These are phyloP conservation scores for Yamadazyma friedrichii DNA, from an alignment of 1,139 yeast genomes.

Conservation along the genomic window DNA sequence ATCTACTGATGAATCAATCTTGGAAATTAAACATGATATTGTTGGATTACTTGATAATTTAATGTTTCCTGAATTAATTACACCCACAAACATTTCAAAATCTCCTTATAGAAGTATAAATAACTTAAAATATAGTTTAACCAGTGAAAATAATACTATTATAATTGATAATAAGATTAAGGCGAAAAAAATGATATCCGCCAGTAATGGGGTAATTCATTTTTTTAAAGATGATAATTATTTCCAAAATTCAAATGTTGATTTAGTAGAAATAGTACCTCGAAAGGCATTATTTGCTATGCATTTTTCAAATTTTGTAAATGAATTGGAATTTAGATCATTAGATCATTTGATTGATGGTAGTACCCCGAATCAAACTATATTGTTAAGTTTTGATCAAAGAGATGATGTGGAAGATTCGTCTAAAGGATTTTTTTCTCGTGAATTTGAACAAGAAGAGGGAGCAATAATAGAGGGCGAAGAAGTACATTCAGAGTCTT, in stretches of 20 bases:
- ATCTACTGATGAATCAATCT: slow-evolving; percentile 32
- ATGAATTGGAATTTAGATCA: slow-evolving; percentile 66
- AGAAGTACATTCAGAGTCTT: slow-evolving; percentile 11
- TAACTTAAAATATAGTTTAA: slow-evolving; percentile 6
- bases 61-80: slow-evolving; percentile 27
- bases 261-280: slow-evolving; percentile 53
- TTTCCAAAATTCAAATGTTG: slow-evolving; percentile 27
- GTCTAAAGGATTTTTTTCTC: neutral
- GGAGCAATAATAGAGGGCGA: neutral
- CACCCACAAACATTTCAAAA: slow-evolving; percentile 33
- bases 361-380: slow-evolving; percentile 47
- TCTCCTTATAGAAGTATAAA: slow-evolving; percentile 10
- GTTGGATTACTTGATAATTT: slow-evolving; percentile 25
- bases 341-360: slow-evolving; percentile 59
- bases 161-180: slow-evolving; percentile 17
- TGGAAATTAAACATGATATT: slow-evolving; percentile 32
- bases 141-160: slow-evolving; percentile 9
- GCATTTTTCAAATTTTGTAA: slow-evolving; percentile 64
- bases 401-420: slow-evolving; percentile 31
- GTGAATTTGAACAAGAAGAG: neutral
- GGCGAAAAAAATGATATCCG: slow-evolving; percentile 23
- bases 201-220: slow-evolving; percentile 66
- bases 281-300: slow-evolving; percentile 73
- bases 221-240: slow-evolving; percentile 35
- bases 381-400: slow-evolving; percentile 50